Base-by-base conservation (phyloP, 2,329 filamentous ascomycete species). In the Geosmithia morbida region DNA sequence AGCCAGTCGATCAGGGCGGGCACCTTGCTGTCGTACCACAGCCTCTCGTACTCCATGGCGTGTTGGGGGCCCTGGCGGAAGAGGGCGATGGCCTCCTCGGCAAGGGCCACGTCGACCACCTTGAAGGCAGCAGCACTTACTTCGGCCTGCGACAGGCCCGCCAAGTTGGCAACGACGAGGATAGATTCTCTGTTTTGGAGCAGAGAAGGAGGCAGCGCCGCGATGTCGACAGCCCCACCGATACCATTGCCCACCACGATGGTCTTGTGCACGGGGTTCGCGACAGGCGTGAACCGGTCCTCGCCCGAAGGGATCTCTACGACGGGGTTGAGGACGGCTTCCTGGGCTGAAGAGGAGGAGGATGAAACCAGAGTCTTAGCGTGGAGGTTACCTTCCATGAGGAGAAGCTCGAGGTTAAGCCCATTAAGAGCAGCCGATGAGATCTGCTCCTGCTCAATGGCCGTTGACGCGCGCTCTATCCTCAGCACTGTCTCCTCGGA, bases 231-330 rank as follows among this genome's bases (percentile, higher is more conserved):
- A 1, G 83, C 77, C 7, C 84, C 87, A 47, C 76, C 67, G 2
- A 94, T 65, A 0, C 87, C 88, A 45, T 85, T 74, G 0, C 79
- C 81, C 8, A 94, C 74, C 10, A 96, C 56, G 16, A 96, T 64
- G 1, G 83, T 79, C 58, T 82, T 85, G 59, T 97, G 90, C 1
- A 96, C 87, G 0, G 90, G 89, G 43, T 87, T 87, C 7, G 80
- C 78, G 41, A 92, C 71, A 16, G 80, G 74, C 13, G 80, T 79
- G 48, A 79, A 74, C 51, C 79, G 71, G 8, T 81, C 80, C 16
- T 76, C 77, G 50, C 71, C 72, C 14, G 83, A 80, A 6, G 77
- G 77, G 41, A 86, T 84, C 18, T 85, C 79, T 33, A 94, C 74
- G 0, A 72, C 73, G 2, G 88, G 88, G 17, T 87, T 82, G n/a